Conservation (phyloP, 73 alveolate species). For the Uronychia binucleata region DNA sequence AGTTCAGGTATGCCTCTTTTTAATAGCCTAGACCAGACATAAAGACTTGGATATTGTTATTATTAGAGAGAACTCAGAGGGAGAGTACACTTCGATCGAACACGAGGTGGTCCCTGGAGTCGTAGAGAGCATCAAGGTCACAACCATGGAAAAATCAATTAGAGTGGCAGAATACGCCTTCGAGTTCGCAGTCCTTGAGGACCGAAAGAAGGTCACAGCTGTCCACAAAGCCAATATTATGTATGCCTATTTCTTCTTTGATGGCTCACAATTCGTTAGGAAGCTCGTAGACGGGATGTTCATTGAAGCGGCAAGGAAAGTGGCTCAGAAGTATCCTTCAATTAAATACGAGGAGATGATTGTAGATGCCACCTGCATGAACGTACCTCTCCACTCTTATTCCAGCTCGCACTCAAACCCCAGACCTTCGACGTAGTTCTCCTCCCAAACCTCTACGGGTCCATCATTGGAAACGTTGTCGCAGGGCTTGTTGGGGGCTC, state of each 20-base stretch:
- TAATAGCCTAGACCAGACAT: slow-evolving; percentile 44
- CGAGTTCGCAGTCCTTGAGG: slow-evolving; percentile 73
- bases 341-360: slow-evolving; percentile 34
- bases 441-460: slow-evolving; percentile 76
- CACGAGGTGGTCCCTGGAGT: slow-evolving; percentile 84
- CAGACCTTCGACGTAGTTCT: slow-evolving; percentile 73
- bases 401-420: slow-evolving; percentile 49
- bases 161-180: slow-evolving; percentile 81
- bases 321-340: slow-evolving; percentile 59
- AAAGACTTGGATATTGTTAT: slow-evolving; percentile 65
- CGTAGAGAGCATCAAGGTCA: slow-evolving; percentile 69
- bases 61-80: slow-evolving; percentile 71
- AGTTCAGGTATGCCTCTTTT: slow-evolving; percentile 3
- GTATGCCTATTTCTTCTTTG: not conserved
- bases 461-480: slow-evolving; percentile 64
- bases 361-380: slow-evolving; percentile 73
- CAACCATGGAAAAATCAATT: slow-evolving; percentile 55
- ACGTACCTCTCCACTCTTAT: not conserved
- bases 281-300: slow-evolving; percentile 72
- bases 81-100: slow-evolving; percentile 79
- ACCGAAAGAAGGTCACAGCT: slow-evolving; percentile 77
- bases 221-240: slow-evolving; percentile 81
- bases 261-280: slow-evolving; percentile 1
- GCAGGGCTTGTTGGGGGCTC: slow-evolving; percentile 81
- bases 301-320: slow-evolving; percentile 79